Percentiles rank a stretch among this genome's conserved stretches.
Conservation (phyloP, 2,329 filamentous ascomycete species). For the Ceratocystis alfenasii region DNA sequence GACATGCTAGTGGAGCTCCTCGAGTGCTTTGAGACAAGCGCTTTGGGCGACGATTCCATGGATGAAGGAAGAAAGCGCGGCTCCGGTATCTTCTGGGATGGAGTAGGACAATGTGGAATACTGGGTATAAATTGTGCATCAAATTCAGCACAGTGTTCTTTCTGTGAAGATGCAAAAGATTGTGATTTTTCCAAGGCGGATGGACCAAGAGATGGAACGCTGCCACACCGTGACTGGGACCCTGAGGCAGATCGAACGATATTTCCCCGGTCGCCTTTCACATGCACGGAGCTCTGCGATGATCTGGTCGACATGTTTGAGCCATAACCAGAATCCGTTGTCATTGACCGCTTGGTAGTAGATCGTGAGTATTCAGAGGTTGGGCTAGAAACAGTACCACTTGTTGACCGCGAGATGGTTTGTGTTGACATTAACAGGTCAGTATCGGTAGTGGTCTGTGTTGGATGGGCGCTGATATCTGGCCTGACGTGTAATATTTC, state of each 20-base stretch:
- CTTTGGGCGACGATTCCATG: not conserved
- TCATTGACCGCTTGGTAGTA: slow-evolving; percentile 35
- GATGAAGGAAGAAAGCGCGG: not conserved
- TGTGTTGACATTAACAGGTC: not conserved
- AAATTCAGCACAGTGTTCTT: slow-evolving; percentile 10
- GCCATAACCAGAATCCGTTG: slow-evolving; percentile 50
- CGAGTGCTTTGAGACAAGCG: not conserved
- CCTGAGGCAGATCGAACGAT: slow-evolving; percentile 1
- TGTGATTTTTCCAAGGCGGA: slow-evolving; percentile 18
- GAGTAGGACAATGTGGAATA: not conserved
- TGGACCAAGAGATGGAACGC: slow-evolving; percentile 2
- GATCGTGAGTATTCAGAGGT: slow-evolving; percentile 32
- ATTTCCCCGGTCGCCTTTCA: slow-evolving; percentile 26
- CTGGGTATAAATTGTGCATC: slow-evolving; percentile 16
- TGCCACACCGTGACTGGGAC: not conserved
- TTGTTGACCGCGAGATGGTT: slow-evolving; percentile 32
- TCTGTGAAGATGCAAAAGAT: slow-evolving; percentile 10
- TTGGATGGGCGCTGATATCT: slow-evolving; percentile 36
- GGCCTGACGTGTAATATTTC: slow-evolving; percentile 34
- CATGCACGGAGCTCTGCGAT: slow-evolving; percentile 31
- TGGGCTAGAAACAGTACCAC: slow-evolving; percentile 39
- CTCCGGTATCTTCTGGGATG: slow-evolving; percentile 9
- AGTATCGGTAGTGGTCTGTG: not conserved
- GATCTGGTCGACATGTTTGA: slow-evolving; percentile 48
- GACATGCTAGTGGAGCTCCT: not conserved